These are phyloP conservation scores for Colletotrichum sojae DNA, from an alignment of 2,329 filamentous ascomycete genomes.

Conservation along the genomic window DNA sequence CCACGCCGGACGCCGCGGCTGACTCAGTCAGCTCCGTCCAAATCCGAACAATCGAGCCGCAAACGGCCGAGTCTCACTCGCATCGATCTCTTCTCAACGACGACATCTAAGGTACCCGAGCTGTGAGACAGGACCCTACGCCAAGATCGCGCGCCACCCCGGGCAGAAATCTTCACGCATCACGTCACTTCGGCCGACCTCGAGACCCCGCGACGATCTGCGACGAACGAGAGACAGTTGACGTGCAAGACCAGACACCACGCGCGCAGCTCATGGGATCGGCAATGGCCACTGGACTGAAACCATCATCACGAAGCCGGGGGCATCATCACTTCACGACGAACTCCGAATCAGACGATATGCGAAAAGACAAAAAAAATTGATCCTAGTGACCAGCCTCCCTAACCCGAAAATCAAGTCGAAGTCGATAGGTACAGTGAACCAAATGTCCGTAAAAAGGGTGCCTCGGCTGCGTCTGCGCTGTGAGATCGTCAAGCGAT, in stretches of 20 bases:
- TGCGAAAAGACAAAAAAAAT: slow-evolving; percentile 13
- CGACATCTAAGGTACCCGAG: background rate
- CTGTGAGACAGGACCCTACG: background rate
- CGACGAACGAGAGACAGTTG: background rate
- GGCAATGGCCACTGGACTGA: background rate
- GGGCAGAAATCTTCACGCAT: background rate
- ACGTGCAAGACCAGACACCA: background rate
- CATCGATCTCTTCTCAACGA: background rate
- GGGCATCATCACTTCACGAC: slow-evolving; percentile 1
- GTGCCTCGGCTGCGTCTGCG: background rate
- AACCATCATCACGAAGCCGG: background rate
- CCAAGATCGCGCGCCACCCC: background rate
- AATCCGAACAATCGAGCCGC: background rate
- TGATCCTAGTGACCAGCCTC: slow-evolving; percentile 33
- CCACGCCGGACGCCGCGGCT: background rate
- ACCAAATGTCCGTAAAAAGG: slow-evolving; percentile 34
- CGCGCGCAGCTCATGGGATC: background rate
- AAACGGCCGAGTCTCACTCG: background rate
- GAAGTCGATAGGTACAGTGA: slow-evolving; percentile 36
- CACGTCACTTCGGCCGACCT: background rate
- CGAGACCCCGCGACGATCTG: background rate
- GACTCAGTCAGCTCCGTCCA: background rate
- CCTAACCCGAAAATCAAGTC: slow-evolving; percentile 37
- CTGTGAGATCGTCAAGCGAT: slow-evolving; percentile 5
- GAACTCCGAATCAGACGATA: background rate